These are phyloP conservation scores for Aspergillus amoenus DNA, from an alignment of 2,329 filamentous ascomycete genomes.

Conservation along the genomic window DNA sequence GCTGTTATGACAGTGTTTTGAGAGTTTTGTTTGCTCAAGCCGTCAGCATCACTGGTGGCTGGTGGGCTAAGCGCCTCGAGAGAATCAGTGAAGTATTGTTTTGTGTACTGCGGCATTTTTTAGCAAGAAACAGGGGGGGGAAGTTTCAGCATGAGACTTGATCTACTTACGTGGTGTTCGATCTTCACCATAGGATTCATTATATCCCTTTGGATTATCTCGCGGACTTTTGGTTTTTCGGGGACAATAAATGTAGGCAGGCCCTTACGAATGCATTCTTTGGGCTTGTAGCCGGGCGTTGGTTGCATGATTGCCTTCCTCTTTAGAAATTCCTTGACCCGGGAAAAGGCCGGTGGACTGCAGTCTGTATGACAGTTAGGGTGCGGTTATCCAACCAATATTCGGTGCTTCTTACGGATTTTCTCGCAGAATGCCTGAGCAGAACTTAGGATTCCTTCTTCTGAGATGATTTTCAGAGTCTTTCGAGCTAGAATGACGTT, in stretches of 20 bases:
- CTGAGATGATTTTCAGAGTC: conserved; percentile 28
- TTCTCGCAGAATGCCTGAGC: conserved; percentile 28
- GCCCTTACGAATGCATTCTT: conserved; percentile 29
- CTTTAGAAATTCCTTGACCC: conserved; percentile 29
- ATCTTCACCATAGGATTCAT: conserved; percentile 34
- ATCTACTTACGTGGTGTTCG: conserved; percentile 33
- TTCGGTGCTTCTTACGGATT: conserved; percentile 27
- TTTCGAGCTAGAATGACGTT: conserved; percentile 28
- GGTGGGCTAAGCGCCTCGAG: conserved; percentile 3
- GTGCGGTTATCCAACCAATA: not conserved
- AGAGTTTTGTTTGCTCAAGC: not conserved
- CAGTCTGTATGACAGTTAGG: conserved; percentile 29
- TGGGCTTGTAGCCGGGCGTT: conserved; percentile 31
- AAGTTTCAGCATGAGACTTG: not conserved
- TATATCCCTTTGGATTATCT: conserved; percentile 28
- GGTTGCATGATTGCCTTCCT: conserved; percentile 27
- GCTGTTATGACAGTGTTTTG: not conserved
- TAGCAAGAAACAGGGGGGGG: not conserved
- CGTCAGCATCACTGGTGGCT: conserved; percentile 1
- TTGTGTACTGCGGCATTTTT: conserved; percentile 14
- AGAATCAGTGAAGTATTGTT: not conserved
- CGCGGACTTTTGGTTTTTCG: conserved; percentile 16
- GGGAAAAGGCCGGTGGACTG: conserved; percentile 28
- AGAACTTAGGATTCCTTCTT: conserved; percentile 30
- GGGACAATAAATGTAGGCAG: conserved; percentile 30